Base-by-base conservation (phyloP, 768 basidiomycete species). In the Calocybe gangraenosa region DNA sequence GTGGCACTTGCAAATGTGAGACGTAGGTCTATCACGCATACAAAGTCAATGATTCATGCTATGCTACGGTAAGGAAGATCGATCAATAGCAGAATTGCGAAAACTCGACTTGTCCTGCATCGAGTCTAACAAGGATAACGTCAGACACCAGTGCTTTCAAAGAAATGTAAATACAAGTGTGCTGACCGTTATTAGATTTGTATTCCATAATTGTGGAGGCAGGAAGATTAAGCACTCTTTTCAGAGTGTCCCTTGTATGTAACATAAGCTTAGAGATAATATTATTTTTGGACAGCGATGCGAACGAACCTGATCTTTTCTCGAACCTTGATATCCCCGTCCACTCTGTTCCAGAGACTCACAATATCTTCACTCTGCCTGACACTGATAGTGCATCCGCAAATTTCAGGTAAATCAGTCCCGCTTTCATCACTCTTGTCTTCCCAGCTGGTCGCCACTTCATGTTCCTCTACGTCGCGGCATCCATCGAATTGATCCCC, bases 381-480 rank as follows among this genome's bases (percentile, higher is more conserved):
- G 45, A 95, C 92, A 60, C 89, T 92, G 60, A 98, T 86, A 22
- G 94, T 97, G 61, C 91, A 92, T 33, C 94, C 95, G 57, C 92
- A 93, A 25, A 98, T 91, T 61, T 92, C 87, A 15, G 86, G 85
- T 75, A 75, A 6, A 21, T 81, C 79, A 19, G 63, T 65, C 3
- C 55, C 65, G 23, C 63, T 64, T 22, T 28, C 25, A 14, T 71
- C 70, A 35, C 55, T 57, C 22, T 45, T 60, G 32, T 71, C 68
- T 36, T 71, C 74, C 55, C 62, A 63, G 40, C 56, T 64, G 11
- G 60, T 64, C 2, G 49, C 49, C 15, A 61, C 59, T 10, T 40
- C 49, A 45, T 64, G 54, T 44, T 57, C 58, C 21, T 56, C 62
- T 44, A 34, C 62, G 51, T 60, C 64, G 57, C 62, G 79, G 54